A percentile compares a stretch with the other conserved stretches of the same genome.
These are phyloP conservation scores for Nakataea oryzae DNA, from an alignment of 2,329 filamentous ascomycete genomes.

Conservation along the genomic window DNA sequence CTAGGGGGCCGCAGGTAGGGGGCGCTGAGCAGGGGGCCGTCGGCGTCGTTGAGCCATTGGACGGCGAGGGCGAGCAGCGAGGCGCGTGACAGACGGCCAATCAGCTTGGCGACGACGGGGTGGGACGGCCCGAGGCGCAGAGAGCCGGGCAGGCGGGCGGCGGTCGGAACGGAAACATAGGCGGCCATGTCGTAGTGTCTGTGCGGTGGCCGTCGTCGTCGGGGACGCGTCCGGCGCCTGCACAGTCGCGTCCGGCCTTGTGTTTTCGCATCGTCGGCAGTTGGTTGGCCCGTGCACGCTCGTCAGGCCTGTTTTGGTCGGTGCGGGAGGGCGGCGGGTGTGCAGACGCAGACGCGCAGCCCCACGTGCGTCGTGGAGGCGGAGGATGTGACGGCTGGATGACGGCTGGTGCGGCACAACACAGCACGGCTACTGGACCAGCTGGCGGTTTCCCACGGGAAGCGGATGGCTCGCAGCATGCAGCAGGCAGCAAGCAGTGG, in stretches of 20 bases:
- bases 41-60: constrained; percentile 65
- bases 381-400: too few relatives aligned
- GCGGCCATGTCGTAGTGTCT: constrained; percentile 18
- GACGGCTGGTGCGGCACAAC: too few relatives aligned
- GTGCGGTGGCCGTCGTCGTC: too few relatives aligned
- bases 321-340: too few relatives aligned
- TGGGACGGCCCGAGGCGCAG: constrained; percentile 58
- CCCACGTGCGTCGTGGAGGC: too few relatives aligned
- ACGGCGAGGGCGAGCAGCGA: constrained; percentile 63
- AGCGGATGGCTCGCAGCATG: too few relatives aligned
- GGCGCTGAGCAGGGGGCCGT: constrained; percentile 41
- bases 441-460: too few relatives aligned
- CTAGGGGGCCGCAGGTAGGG: constrained; percentile 40
- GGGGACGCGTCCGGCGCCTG: too few relatives aligned
- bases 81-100: constrained; percentile 60
- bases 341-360: not conserved
- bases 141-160: constrained; percentile 59
- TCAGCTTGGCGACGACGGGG: constrained; percentile 51
- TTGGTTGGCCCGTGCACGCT: not conserved
- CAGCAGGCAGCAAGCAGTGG: too few relatives aligned
- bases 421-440: too few relatives aligned
- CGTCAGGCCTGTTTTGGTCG: not conserved
- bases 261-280: not conserved
- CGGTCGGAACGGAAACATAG: constrained; percentile 57
- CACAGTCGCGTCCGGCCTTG: not conserved